Evolutionary conservation across 768 basidiomycete species (phyloP), one percentile per base, ranked within the genome.

Genomic region (Lactarius vividus): DNA sequence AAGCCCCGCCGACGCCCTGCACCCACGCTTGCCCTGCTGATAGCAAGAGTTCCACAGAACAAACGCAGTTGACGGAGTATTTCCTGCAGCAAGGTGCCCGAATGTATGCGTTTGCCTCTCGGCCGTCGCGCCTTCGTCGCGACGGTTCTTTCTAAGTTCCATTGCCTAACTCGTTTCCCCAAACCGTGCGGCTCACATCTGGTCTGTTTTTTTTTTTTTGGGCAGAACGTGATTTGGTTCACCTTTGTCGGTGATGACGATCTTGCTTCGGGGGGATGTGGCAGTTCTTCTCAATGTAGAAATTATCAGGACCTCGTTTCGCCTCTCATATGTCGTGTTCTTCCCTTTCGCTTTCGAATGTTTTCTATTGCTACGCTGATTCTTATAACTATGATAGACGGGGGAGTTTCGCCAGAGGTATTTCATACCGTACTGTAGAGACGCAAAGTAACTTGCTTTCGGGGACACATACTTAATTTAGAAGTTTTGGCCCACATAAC

Each of bases 81-180:
- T 86, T 87, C 63, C 73, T 84, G 69, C 75, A 82, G 62, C 85
- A 87, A 74, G 83, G 82, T 53, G 83, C 84, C 63, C 81, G 81
- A 70, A 83, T 85, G 75, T 83, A 83, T 73, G 81, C 83, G 65
- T 79, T 82, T 76, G 78, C 78, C 68, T 77, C 80, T 70, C 69
- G 69, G 57, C 58, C 69, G 68, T 69, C 69, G 37, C 66, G 71
- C 53, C 28, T 65, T 46, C 65, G 42, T 31, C 23, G 58, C 46
- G 67, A 69, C n/a, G 61, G 60, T 64, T 37, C 69, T 65, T 69
- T 69, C 63, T 70, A 63, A 70, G 69, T 70, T 64, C 55, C 61
- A 54, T 61, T 62, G 58, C 56, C 63, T 60, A 37, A 52, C 29
- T 42, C 44, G 23, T 39, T 18, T 49, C 44, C 29, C 15, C 52